A percentile compares a stretch with the other conserved stretches of the same genome.
Evolutionary conservation across 331 rosid species (phyloP).

Genomic region (Malus hybrid): DNA sequence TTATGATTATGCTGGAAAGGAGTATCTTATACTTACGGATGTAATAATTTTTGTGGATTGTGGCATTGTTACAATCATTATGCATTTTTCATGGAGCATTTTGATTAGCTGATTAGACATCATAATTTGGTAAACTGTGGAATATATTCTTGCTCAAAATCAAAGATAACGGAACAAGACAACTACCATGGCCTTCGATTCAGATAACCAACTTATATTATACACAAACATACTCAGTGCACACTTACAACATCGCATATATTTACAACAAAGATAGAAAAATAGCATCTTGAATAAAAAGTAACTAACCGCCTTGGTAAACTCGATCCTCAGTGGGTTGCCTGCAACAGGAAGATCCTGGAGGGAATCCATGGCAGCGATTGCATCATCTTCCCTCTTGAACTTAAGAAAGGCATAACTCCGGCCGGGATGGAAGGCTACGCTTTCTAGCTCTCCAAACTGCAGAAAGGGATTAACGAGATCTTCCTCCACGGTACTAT

Average conservation of each 20-base stretch:
- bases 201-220: conserved; percentile 1
- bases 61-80: conserved; percentile 8
- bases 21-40: neutral
- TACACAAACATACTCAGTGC: neutral
- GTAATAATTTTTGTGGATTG: neutral
- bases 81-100: neutral
- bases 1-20: neutral
- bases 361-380: conserved; percentile 55
- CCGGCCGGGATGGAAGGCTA: conserved; percentile 83
- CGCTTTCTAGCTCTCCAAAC: conserved; percentile 68
- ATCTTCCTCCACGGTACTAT: conserved; percentile 49
- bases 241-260: conserved; percentile 14
- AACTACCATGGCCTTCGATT: conserved; percentile 3
- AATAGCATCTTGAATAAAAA: conserved; percentile 13
- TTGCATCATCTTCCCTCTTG: conserved; percentile 67
- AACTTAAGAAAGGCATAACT: conserved; percentile 87
- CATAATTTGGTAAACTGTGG: neutral
- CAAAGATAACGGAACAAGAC: conserved; percentile 2
- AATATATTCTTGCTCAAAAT: conserved; percentile 6
- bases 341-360: too few species aligned
- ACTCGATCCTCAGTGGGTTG: conserved; percentile 27
- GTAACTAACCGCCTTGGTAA: conserved; percentile 80
- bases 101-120: conserved; percentile 1
- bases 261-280: conserved; percentile 26
- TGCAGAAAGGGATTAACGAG: conserved; percentile 53